Evolutionary conservation across 2,329 filamentous ascomycete genomes (phyloP).

Genomic region (Phaeosphaeriaceae sp.): DNA sequence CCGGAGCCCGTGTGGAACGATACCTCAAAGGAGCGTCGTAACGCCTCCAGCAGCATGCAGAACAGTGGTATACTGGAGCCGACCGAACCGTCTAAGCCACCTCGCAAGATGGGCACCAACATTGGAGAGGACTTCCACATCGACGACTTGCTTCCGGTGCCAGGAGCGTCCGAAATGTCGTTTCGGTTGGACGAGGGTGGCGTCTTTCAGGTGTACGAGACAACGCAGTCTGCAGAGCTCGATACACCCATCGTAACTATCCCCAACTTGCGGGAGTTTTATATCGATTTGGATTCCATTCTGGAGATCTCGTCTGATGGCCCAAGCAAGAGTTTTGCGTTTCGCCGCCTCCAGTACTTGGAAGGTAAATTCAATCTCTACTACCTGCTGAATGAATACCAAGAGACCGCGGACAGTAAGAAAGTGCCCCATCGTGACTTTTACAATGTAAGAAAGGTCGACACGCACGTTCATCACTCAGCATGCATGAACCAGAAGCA

Average conservation of each 20-base stretch:
- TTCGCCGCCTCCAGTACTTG: slow-evolving; percentile 89
- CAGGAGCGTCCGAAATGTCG: slow-evolving; percentile 71
- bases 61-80: slow-evolving; percentile 46
- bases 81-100: slow-evolving; percentile 51
- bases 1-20: slow-evolving; percentile 90
- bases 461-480: slow-evolving; percentile 98
- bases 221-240: slow-evolving; percentile 65
- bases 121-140: slow-evolving; percentile 93
- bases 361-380: slow-evolving; percentile 98
- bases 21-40: slow-evolving; percentile 55
- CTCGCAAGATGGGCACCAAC: slow-evolving; percentile 84
- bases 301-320: slow-evolving; percentile 92
- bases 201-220: slow-evolving; percentile 92
- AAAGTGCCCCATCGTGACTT: slow-evolving; percentile 97
- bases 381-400: slow-evolving; percentile 91
- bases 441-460: slow-evolving; percentile 98
- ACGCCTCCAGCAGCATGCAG: slow-evolving; percentile 46
- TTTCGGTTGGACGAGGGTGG: slow-evolving; percentile 83
- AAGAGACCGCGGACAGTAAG: slow-evolving; percentile 97
- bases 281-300: slow-evolving; percentile 89
- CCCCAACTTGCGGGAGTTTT: slow-evolving; percentile 94
- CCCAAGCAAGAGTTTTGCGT: slow-evolving; percentile 96
- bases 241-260: slow-evolving; percentile 78
- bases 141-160: slow-evolving; percentile 76
- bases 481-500: slow-evolving; percentile 99